phyloP scores from a whole-genome alignment of 148 eudicot species.

The Rhododendron kiyosumense region DNA sequence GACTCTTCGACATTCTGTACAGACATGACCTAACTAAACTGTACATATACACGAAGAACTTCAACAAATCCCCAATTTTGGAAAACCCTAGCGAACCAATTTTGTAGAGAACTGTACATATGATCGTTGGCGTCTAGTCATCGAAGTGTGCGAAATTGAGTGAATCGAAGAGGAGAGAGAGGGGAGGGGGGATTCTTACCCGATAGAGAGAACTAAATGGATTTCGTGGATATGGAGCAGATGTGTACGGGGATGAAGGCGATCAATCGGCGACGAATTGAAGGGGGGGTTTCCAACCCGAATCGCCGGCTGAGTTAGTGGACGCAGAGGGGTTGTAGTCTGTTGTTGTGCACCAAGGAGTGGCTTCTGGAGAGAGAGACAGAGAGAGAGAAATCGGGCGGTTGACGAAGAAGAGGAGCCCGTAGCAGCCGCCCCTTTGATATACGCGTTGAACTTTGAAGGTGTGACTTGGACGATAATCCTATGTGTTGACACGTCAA shows the following conservation, averaged over 20 bases:
- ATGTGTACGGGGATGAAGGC: background rate
- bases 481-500: background rate
- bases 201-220: slow-evolving; percentile 17
- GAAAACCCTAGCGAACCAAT: background rate
- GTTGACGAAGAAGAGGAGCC: background rate
- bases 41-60: background rate
- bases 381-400: background rate
- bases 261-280: background rate
- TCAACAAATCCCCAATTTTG: background rate
- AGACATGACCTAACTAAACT: background rate
- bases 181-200: slow-evolving; percentile 21
- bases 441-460: background rate
- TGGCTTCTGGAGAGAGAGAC: background rate
- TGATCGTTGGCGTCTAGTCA: background rate
- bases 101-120: background rate
- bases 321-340: background rate
- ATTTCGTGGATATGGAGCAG: background rate
- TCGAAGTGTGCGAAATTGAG: background rate
- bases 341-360: background rate
- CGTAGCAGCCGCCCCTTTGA: background rate
- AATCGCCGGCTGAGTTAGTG: background rate
- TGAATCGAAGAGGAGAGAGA: background rate
- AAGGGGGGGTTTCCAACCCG: background rate
- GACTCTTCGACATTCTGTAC: background rate
- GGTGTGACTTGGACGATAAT: background rate